Conservation (phyloP, 306 rosid genomes). For the Malus orientalis region DNA sequence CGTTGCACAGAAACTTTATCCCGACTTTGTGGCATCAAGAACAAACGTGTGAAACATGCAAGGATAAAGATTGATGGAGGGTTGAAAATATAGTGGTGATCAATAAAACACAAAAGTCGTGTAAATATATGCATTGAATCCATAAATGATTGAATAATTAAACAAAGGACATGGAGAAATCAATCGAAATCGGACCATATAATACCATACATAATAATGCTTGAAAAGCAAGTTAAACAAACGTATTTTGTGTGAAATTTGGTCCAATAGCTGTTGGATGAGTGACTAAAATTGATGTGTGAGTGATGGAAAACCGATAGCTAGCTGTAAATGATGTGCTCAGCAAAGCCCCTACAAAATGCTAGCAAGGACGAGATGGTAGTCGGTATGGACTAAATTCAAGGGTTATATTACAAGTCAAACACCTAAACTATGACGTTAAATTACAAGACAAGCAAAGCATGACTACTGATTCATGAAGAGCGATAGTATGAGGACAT, state of each 20-base stretch:
- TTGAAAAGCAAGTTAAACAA: slow-evolving; percentile 1
- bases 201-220: not conserved
- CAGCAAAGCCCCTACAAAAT: not conserved
- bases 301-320: not conserved
- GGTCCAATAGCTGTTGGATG: not conserved
- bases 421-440: too few species aligned
- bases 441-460: too few species aligned
- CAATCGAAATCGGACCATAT: not conserved
- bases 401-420: too few species aligned
- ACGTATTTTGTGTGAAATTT: not conserved
- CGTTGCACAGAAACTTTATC: too few species aligned
- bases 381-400: too few species aligned
- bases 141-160: not conserved
- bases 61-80: not conserved
- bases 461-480: too few species aligned
- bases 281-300: not conserved
- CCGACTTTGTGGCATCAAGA: not conserved
- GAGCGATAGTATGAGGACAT: too few species aligned
- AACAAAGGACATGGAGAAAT: not conserved
- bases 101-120: not conserved
- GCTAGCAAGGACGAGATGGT: not conserved
- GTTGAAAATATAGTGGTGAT: not conserved
- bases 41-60: not conserved
- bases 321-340: not conserved
- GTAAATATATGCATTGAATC: not conserved